A percentile compares a stretch with the other conserved stretches of the same genome.
Evolutionary conservation across 1,284 basidiomycete species (phyloP).

Genomic region (Cryptococcus sp.): DNA sequence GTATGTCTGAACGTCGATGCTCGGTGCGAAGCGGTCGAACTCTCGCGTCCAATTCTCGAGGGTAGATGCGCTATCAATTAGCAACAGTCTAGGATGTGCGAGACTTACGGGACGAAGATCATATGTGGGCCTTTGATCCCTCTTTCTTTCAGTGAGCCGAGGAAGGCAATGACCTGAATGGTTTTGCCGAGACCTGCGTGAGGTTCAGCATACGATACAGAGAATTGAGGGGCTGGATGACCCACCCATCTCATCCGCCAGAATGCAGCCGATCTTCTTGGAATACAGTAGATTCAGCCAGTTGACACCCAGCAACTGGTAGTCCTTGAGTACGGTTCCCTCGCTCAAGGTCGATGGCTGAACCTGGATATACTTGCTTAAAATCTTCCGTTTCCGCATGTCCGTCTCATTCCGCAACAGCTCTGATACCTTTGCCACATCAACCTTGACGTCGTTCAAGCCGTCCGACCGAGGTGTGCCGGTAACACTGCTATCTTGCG

Average conservation of each 20-base stretch:
- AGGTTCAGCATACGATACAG: not conserved
- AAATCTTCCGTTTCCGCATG: conserved; percentile 43
- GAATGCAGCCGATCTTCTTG: conserved; percentile 83
- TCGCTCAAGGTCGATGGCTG: conserved; percentile 75
- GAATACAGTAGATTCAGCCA: conserved; percentile 90
- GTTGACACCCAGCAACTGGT: conserved; percentile 95
- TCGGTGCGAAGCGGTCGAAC: conserved; percentile 84
- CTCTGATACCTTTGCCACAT: conserved; percentile 49
- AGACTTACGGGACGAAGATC: conserved; percentile 85
- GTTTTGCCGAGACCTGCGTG: conserved; percentile 89
- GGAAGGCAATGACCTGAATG: conserved; percentile 95
- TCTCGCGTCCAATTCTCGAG: conserved; percentile 99
- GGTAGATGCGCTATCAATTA: conserved; percentile 73
- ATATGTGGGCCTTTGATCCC: conserved; percentile 83
- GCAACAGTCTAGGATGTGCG: not conserved
- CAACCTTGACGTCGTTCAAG: conserved; percentile 51
- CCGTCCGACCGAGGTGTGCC: conserved; percentile 47
- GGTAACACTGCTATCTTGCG: conserved; percentile 35
- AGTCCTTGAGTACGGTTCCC: conserved; percentile 84
- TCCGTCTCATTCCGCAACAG: conserved; percentile 44
- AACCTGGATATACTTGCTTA: conserved; percentile 60
- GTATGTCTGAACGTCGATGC: conserved; percentile 83
- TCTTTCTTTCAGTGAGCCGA: conserved; percentile 80
- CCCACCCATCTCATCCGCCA: conserved; percentile 97
- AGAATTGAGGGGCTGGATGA: conserved; percentile 19